These are phyloP conservation scores for Quercus lobata DNA, from an alignment of 331 rosid species.

Conservation along the genomic window DNA sequence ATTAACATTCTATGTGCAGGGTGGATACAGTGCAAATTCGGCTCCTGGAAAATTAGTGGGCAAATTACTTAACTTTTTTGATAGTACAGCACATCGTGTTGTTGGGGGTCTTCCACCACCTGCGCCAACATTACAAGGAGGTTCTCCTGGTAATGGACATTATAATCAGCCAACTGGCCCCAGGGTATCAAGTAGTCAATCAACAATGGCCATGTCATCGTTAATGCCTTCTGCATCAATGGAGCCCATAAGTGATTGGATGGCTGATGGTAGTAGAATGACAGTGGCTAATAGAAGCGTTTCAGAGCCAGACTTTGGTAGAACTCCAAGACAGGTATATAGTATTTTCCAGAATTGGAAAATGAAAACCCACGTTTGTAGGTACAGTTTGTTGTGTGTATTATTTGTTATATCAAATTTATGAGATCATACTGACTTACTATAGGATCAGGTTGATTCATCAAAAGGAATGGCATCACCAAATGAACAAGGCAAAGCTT, in stretches of 20 bases:
- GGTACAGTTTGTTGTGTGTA: not conserved
- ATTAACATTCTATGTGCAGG: conserved; percentile 45
- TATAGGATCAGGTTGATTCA: conserved; percentile 30
- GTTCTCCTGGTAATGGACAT: conserved; percentile 48
- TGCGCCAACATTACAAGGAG: conserved; percentile 62
- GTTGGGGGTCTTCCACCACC: conserved; percentile 96
- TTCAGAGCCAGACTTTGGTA: conserved; percentile 91
- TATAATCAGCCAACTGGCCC: conserved; percentile 46
- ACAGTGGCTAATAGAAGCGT: conserved; percentile 76
- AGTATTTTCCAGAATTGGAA: not conserved
- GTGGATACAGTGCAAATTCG: conserved; percentile 76
- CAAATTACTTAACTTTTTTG: conserved; percentile 82
- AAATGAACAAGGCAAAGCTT: conserved; percentile 57
- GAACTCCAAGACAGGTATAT: conserved; percentile 88
- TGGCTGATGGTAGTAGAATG: conserved; percentile 54
- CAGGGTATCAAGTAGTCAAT: conserved; percentile 72
- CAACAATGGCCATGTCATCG: conserved; percentile 90
- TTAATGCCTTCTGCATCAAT: conserved; percentile 82
- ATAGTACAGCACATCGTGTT: conserved; percentile 91
- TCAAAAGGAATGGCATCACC: conserved; percentile 48
- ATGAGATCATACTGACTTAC: conserved; percentile 14
- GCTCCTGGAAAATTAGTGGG: conserved; percentile 85
- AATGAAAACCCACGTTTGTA: not conserved
- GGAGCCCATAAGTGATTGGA: conserved; percentile 84
- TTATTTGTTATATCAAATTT: not conserved